These are phyloP conservation scores for Fusarium sp. DNA, from an alignment of 2,329 filamentous ascomycete species.

Conservation along the genomic window DNA sequence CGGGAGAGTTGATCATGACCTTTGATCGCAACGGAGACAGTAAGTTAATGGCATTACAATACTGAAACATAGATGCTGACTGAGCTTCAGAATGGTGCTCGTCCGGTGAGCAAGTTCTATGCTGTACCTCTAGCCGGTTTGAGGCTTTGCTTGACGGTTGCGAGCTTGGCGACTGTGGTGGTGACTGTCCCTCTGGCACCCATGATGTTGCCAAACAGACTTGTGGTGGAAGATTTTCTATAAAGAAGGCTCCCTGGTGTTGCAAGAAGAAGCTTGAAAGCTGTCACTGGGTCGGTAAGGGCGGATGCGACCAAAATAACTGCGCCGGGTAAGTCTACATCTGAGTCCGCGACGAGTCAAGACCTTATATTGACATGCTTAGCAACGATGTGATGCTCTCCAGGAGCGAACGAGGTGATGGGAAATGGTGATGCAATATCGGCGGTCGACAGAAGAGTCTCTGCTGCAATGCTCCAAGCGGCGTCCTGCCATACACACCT, in stretches of 20 bases:
- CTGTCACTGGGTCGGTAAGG: conserved; percentile 11
- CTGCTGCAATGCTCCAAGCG: conserved; percentile 3
- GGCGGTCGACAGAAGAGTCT: conserved; percentile 1
- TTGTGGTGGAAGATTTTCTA: conserved; percentile 2
- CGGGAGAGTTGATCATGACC: conserved; percentile 1
- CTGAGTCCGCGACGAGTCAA: not conserved
- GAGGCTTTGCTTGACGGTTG: not conserved
- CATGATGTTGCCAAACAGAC: not conserved
- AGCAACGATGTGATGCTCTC: conserved; percentile 1
- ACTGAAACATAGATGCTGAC: not conserved
- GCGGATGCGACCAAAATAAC: conserved; percentile 8
- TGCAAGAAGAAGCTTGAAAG: conserved; percentile 9
- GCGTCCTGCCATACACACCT: not conserved
- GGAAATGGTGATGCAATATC: not conserved
- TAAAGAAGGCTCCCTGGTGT: not conserved
- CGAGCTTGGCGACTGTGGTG: conserved; percentile 6
- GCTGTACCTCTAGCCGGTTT: conserved; percentile 2
- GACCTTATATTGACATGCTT: not conserved
- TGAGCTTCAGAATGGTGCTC: not conserved
- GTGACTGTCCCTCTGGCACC: conserved; percentile 2
- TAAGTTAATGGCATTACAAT: not conserved
- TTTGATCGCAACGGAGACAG: conserved; percentile 4
- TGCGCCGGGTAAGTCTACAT: conserved; percentile 1
- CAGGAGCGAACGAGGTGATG: not conserved
- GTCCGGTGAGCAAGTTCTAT: conserved; percentile 5